Base-by-base conservation (phyloP, 78 protist species). In the Dictyostelium firmibasis region DNA sequence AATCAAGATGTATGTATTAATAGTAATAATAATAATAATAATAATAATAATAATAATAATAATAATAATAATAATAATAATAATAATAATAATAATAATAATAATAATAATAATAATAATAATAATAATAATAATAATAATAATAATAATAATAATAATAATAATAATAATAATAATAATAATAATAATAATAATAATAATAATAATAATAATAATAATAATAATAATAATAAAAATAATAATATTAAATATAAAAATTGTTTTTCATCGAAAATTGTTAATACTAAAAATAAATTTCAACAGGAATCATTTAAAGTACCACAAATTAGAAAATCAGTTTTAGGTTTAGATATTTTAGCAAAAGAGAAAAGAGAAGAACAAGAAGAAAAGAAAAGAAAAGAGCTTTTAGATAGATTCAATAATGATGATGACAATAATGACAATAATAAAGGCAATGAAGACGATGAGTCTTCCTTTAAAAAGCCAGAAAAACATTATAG, bases 291-390 rank as follows among this genome's bases (percentile, higher is more conserved):
- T 31, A 14, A 67, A 4, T 27, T 27, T 9, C 2, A 9, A 11
- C 69, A 87, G 29, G 81, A 20, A 20, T 27, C 2, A 35, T 86
- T 86, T 57, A 53, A 35, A 57, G 33, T 36, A 47, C 94, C 94
- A 25, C 85, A 78, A 44, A 64, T 77, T 25, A 76, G 70, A 76
- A 57, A 27, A 25, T 93, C 96, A 25, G 75, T 93, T 8, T 85
- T 93, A 14, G 96, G 96, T 43, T 53, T 93, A 20, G 96, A 93
- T 78, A 78, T 23, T 53, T 60, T 93, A 69, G 96, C 96, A 43
- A 47, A 74, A 74, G 93, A 93, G 20, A 93, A 93, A 74, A 72
- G 88, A 47, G 35, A 43, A n/a, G 96, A 92, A 50, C n/a, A 70
- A 27, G 92, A 92, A 36, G 86, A 41, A 33, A 86, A 62, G 27